Conservation (phyloP, 345 rosid genomes). For the Jatropha curcas region DNA sequence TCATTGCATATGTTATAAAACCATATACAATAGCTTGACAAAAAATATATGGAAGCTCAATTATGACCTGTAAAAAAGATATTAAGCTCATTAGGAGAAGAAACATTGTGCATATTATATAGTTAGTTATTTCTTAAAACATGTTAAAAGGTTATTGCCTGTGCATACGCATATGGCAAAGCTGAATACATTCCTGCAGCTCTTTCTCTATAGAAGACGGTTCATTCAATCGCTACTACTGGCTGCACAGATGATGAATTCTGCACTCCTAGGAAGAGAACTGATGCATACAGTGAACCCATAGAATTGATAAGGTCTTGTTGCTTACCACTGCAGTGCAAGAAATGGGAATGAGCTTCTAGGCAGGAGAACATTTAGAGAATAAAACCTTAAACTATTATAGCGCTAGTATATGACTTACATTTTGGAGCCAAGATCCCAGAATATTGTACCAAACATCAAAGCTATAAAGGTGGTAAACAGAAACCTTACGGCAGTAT, state of each 20-base stretch:
- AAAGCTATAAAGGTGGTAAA: slow-evolving; percentile 56
- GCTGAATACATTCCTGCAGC: slow-evolving; percentile 89
- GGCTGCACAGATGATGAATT: slow-evolving; percentile 61
- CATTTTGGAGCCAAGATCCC: slow-evolving; percentile 67
- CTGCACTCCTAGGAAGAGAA: slow-evolving; percentile 69
- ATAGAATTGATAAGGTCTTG: slow-evolving; percentile 65
- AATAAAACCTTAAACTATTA: background rate
- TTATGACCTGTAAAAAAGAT: slow-evolving; percentile 39
- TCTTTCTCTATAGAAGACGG: slow-evolving; percentile 72
- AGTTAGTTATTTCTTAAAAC: background rate
- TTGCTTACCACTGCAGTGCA: slow-evolving; percentile 34
- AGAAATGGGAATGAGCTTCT: background rate
- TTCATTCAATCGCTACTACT: slow-evolving; percentile 67
- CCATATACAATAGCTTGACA: slow-evolving; percentile 50
- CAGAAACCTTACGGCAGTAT: slow-evolving; percentile 65
- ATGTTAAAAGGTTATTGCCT: slow-evolving; percentile 23
- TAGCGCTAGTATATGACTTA: slow-evolving; percentile 35
- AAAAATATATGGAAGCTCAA: slow-evolving; percentile 61
- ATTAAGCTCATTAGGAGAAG: background rate
- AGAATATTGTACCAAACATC: slow-evolving; percentile 67
- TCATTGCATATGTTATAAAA: slow-evolving; percentile 58
- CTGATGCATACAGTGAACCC: slow-evolving; percentile 78
- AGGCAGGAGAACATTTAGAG: background rate
- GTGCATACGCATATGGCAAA: slow-evolving; percentile 74
- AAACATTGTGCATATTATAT: background rate